These are phyloP conservation scores for Allantophomopsis cytisporea DNA, from an alignment of 2,329 filamentous ascomycete genomes.

Conservation along the genomic window DNA sequence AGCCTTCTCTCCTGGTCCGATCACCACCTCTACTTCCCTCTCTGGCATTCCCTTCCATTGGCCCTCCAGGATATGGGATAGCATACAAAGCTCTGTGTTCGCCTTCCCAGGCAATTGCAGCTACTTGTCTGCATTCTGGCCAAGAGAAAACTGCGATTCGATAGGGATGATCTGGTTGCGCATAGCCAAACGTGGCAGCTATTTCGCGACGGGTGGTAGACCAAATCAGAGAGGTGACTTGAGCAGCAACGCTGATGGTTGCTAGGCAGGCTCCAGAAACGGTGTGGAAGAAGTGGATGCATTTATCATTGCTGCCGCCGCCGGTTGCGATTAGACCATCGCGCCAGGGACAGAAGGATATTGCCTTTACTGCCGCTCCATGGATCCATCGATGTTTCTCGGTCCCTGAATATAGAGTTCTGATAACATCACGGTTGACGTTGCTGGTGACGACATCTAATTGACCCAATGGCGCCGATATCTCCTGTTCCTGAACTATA, in stretches of 20 bases:
- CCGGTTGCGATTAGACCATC: slow-evolving; percentile 77
- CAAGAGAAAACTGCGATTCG: slow-evolving; percentile 89
- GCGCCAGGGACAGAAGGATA: slow-evolving; percentile 94
- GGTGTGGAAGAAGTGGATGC: slow-evolving; percentile 92
- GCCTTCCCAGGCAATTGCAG: slow-evolving; percentile 72
- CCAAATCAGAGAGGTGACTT: slow-evolving; percentile 90
- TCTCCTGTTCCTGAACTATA: slow-evolving; percentile 5
- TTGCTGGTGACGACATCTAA: slow-evolving; percentile 6
- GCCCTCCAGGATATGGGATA: slow-evolving; percentile 66
- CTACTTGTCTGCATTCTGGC: slow-evolving; percentile 80
- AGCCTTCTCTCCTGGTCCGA: slow-evolving; percentile 56
- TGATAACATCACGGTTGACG: slow-evolving; percentile 19
- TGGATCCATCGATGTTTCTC: slow-evolving; percentile 67
- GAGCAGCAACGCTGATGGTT: slow-evolving; percentile 82
- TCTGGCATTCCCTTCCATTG: slow-evolving; percentile 19
- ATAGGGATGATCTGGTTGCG: slow-evolving; percentile 77
- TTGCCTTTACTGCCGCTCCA: slow-evolving; percentile 84
- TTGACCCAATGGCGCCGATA: slow-evolving; percentile 17
- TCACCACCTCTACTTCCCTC: slow-evolving; percentile 40
- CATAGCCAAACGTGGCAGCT: slow-evolving; percentile 84
- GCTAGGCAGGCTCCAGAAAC: slow-evolving; percentile 71
- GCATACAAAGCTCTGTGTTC: slow-evolving; percentile 74
- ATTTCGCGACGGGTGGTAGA: slow-evolving; percentile 77
- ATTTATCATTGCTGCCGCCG: slow-evolving; percentile 85
- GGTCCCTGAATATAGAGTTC: slow-evolving; percentile 35